Evolutionary conservation across 148 eudicot genomes (phyloP), one percentile per base, ranked within the genome.

Genomic region (Rhododendron vialii): DNA sequence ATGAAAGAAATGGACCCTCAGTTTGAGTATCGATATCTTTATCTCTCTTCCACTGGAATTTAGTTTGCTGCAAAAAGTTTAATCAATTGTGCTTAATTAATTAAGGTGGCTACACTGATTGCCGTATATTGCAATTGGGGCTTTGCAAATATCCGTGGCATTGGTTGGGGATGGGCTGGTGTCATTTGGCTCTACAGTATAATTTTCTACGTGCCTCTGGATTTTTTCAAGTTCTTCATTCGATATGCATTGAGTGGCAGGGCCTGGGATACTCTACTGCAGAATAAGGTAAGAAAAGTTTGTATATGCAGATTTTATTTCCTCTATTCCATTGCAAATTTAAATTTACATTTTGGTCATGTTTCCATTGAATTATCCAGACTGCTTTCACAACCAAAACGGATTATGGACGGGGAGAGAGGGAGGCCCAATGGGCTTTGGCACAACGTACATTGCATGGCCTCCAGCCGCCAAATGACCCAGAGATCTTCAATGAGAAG

Each of bases 121-220:
- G 93, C 98, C 20, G 98, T 94, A 17, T 94, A 94, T 85, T 92
- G 92, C 85, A 82, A 92, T 88, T 95, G 96, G 98, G 88, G 79
- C 1, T 95, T 95, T 85, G 93, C 98, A 3, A 91, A 84, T 33
- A 89, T 93, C 80, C 80, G 82, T 12, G 96, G 98, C 33, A 91
- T 93, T 13, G 98, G 98, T 17, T 95, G 97, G 97, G 97, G 97
- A 53, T 95, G 98, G 98, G 98, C 96, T 3, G 98, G 93, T 7
- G 96, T 93, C 12, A 94, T 95, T 28, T 95, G 98, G 98, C 69
- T 94, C 55, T 95, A 91, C 88, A 94, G 93, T 86, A 36, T 95
- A 11, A 17, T 95, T 65, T 83, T 87, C 88, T 95, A 95, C 87
- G 0, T 93, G 28, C 98, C 98, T 61, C 90, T 95, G 50, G 98